Evolutionary conservation across 2,329 filamentous ascomycete species (phyloP).

Genomic region (Beauveria sp.): DNA sequence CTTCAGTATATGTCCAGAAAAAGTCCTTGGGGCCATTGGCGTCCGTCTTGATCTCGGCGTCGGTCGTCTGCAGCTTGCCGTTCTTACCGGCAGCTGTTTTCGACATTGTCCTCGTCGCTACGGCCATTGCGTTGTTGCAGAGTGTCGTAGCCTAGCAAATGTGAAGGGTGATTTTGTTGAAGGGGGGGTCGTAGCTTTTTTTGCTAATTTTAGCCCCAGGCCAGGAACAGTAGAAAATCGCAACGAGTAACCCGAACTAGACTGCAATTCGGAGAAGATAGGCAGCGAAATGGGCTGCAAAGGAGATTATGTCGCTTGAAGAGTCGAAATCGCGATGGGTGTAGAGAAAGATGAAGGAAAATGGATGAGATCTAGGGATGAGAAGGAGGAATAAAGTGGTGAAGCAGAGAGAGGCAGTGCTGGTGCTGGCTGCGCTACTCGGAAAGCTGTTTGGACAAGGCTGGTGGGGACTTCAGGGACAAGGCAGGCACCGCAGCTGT

Average conservation of each 20-base stretch:
- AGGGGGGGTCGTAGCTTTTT: background rate
- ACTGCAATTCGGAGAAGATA: background rate
- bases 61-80: background rate
- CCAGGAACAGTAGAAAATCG: background rate
- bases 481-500: background rate
- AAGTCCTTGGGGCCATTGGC: conserved; percentile 45
- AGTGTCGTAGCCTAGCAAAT: background rate
- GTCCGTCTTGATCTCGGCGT: conserved; percentile 11
- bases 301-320: background rate
- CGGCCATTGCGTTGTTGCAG: conserved; percentile 1
- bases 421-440: background rate
- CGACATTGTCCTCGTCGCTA: conserved; percentile 1
- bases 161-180: background rate
- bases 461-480: background rate
- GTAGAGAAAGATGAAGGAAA: background rate
- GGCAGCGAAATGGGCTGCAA: background rate
- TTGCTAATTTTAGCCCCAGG: conserved; percentile 4
- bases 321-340: background rate
- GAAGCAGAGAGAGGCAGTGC: background rate
- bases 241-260: background rate
- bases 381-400: background rate
- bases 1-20: conserved; percentile 99
- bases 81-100: conserved; percentile 5
- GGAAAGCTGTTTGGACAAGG: background rate
- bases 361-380: background rate